phyloP scores from a whole-genome alignment of 352 stramenopile species.

The Globisporangium iwayamae region DNA sequence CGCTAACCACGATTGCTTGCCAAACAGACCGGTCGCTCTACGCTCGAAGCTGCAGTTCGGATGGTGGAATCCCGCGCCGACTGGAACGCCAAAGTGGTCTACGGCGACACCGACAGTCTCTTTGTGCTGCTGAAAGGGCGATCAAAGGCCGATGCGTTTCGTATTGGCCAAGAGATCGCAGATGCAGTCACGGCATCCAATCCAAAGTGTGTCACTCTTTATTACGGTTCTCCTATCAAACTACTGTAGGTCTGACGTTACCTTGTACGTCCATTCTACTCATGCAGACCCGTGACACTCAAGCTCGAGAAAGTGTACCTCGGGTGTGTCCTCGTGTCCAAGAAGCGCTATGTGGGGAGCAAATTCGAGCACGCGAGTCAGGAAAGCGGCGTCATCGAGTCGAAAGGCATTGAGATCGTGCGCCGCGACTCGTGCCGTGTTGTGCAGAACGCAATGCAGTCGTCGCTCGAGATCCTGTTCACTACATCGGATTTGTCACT shows the following conservation, averaged over 20 bases:
- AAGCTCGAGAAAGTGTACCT: conserved; percentile 93
- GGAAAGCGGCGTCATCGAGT: conserved; percentile 62
- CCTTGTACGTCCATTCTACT: neutral
- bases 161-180: conserved; percentile 91
- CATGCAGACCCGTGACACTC: conserved; percentile 60
- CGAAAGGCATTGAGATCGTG: conserved; percentile 93
- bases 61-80: conserved; percentile 83
- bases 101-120: conserved; percentile 98
- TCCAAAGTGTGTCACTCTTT: conserved; percentile 48
- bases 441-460: conserved; percentile 69
- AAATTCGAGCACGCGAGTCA: conserved; percentile 76
- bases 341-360: conserved; percentile 93
- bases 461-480: conserved; percentile 64
- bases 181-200: conserved; percentile 80
- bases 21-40: conserved; percentile 76
- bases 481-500: conserved; percentile 62
- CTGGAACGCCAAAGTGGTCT: conserved; percentile 92
- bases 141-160: conserved; percentile 92
- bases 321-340: conserved; percentile 90
- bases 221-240: neutral
- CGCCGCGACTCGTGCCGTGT: conserved; percentile 91
- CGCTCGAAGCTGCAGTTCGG: conserved; percentile 92
- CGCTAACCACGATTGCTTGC: neutral
- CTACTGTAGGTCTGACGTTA: neutral
- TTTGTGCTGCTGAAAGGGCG: conserved; percentile 97